Evolutionary conservation across 441 rosid species (phyloP).

Genomic region (Jatropha podagrica): DNA sequence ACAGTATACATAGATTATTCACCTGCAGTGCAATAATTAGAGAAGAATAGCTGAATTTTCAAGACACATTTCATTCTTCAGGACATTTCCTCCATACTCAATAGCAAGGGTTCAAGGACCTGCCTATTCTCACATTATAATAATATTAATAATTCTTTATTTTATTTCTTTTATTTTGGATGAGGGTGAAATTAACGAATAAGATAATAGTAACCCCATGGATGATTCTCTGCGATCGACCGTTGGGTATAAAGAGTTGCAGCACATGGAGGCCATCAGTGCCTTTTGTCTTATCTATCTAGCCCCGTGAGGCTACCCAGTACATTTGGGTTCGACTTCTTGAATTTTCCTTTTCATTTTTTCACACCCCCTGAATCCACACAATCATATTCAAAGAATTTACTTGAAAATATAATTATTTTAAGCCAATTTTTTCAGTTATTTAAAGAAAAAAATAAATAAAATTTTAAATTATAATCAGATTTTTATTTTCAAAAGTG

Average conservation of each 20-base stretch:
- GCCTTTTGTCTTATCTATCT: conserved; percentile 20
- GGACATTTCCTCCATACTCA: not conserved
- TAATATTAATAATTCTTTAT: too few relatives aligned
- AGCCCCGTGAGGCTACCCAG: conserved; percentile 19
- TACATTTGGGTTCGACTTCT: conserved; percentile 17
- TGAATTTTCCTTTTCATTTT: not conserved
- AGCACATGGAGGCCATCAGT: conserved; percentile 18
- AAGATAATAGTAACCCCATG: not conserved
- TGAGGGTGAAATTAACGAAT: not conserved
- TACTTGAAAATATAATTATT: too few relatives aligned
- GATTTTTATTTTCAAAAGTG: too few relatives aligned
- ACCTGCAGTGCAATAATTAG: not conserved
- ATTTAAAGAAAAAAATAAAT: too few relatives aligned
- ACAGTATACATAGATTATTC: too few relatives aligned
- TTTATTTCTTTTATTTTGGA: too few relatives aligned
- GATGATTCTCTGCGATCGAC: conserved; percentile 3
- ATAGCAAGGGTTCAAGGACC: too few relatives aligned
- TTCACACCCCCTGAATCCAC: too few relatives aligned
- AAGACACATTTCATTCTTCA: not conserved
- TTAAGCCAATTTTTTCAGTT: too few relatives aligned
- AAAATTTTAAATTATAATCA: too few relatives aligned
- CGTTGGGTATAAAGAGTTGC: conserved; percentile 17
- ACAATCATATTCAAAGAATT: too few relatives aligned
- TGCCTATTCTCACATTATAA: not conserved
- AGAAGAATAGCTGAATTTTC: not conserved